A percentile compares a stretch with the other conserved stretches of the same genome.
Evolutionary conservation across 768 basidiomycete genomes (phyloP).

Genomic region (Lentinus brumalis): DNA sequence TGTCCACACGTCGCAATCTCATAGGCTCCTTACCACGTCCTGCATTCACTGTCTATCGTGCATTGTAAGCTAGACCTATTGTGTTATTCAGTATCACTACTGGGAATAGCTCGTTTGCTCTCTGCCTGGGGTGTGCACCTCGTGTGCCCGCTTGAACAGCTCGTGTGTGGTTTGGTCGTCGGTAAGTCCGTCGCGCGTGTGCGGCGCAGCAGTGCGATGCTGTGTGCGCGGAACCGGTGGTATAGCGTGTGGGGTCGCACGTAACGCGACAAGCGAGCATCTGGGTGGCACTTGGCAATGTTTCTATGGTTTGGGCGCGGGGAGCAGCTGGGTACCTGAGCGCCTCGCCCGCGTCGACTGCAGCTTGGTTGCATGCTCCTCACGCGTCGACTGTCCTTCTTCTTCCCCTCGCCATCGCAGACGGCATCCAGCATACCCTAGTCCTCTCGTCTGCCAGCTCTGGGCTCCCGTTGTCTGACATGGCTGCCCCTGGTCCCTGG

Average conservation of each 20-base stretch:
- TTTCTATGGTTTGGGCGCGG: background rate
- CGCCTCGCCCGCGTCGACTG: slow-evolving; percentile 14
- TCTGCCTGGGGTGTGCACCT: background rate
- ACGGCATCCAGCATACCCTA: background rate
- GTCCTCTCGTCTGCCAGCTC: background rate
- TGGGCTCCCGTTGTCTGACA: background rate
- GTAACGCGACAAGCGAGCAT: too few relatives aligned
- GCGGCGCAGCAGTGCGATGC: too few relatives aligned
- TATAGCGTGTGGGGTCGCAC: too few relatives aligned
- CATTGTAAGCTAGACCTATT: slow-evolving; percentile 34
- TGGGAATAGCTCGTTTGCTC: slow-evolving; percentile 12
- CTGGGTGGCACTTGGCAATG: background rate
- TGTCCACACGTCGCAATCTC: slow-evolving; percentile 21
- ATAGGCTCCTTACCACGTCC: slow-evolving; percentile 17
- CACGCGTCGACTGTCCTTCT: background rate
- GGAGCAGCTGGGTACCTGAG: slow-evolving; percentile 1
- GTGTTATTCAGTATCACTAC: slow-evolving; percentile 26
- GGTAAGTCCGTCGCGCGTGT: background rate
- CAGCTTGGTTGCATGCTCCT: slow-evolving; percentile 2
- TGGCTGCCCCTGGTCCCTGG: slow-evolving; percentile 20
- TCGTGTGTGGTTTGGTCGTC: background rate
- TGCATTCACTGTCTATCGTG: slow-evolving; percentile 20
- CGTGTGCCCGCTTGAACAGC: background rate
- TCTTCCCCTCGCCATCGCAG: background rate
- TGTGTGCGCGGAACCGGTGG: too few relatives aligned